Evolutionary conservation across 2,329 filamentous ascomycete species (phyloP).

Genomic region (Bipolaris sorokiniana): DNA sequence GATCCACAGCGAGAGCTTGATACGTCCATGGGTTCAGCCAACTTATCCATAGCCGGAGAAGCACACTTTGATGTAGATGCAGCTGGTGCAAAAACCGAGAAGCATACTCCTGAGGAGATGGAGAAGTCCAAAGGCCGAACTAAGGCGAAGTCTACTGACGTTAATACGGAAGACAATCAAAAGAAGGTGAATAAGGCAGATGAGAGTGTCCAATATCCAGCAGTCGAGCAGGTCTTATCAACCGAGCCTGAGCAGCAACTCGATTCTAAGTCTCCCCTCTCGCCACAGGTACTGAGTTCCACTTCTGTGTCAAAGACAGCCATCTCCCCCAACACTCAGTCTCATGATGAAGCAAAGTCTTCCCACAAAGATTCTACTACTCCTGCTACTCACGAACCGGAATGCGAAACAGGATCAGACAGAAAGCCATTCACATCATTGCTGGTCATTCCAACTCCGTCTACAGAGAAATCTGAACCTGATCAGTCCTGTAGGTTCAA

Average conservation of each 20-base stretch:
- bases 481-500: constrained; percentile 6
- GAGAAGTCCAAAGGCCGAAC: constrained; percentile 10
- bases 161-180: background rate
- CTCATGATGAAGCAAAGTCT: constrained; percentile 7
- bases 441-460: background rate
- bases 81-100: background rate
- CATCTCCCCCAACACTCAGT: constrained; percentile 14
- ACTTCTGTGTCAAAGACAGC: background rate
- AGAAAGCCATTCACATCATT: background rate
- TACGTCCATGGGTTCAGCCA: background rate
- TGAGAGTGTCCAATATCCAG: constrained; percentile 17
- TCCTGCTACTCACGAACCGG: constrained; percentile 7
- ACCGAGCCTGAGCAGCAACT: constrained; percentile 8
- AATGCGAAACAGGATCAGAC: background rate
- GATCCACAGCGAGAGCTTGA: constrained; percentile 5
- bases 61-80: background rate
- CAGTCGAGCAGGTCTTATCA: background rate
- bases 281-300: background rate
- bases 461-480: background rate
- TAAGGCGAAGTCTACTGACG: background rate
- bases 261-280: constrained; percentile 7
- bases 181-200: background rate
- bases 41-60: background rate
- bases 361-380: background rate
- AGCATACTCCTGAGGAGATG: background rate